phyloP scores from a whole-genome alignment of 2,329 filamentous ascomycete genomes.

The Aspergillus tubingensis region DNA sequence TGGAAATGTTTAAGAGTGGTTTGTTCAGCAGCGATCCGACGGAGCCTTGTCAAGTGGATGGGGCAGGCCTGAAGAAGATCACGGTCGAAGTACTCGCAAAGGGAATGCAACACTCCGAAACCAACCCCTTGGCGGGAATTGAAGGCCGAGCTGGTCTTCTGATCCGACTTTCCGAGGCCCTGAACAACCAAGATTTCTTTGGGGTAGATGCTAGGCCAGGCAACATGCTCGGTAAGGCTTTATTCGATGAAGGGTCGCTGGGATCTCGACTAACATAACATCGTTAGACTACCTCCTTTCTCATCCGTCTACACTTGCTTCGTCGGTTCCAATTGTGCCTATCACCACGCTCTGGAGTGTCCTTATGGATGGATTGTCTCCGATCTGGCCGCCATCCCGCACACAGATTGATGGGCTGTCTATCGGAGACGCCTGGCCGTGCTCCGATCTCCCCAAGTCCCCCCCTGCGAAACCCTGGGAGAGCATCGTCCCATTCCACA shows the following conservation, averaged over 20 bases:
- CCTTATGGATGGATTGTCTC: constrained; percentile 80
- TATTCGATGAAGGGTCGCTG: background rate
- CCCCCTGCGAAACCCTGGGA: constrained; percentile 72
- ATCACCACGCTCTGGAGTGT: constrained; percentile 88
- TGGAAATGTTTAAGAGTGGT: constrained; percentile 94
- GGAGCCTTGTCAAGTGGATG: constrained; percentile 89
- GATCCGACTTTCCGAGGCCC: constrained; percentile 70
- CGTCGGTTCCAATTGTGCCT: constrained; percentile 82
- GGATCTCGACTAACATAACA: constrained; percentile 5
- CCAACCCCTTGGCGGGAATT: constrained; percentile 80
- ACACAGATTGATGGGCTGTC: constrained; percentile 84
- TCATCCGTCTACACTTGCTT: constrained; percentile 85
- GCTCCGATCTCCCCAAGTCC: constrained; percentile 72
- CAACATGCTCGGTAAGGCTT: constrained; percentile 79
- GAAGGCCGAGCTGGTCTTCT: constrained; percentile 82
- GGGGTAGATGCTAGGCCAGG: constrained; percentile 81
- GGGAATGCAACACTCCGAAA: constrained; percentile 79
- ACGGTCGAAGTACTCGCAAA: constrained; percentile 73
- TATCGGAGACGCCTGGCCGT: constrained; percentile 93
- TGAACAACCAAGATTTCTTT: constrained; percentile 81
- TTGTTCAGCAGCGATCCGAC: constrained; percentile 78
- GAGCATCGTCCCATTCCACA: constrained; percentile 87
- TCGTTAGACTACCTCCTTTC: constrained; percentile 81
- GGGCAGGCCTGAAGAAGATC: constrained; percentile 71
- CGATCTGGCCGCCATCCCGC: constrained; percentile 86